Evolutionary conservation across 2,329 filamentous ascomycete genomes (phyloP).

Genomic region (Blastomyces emzantsi): DNA sequence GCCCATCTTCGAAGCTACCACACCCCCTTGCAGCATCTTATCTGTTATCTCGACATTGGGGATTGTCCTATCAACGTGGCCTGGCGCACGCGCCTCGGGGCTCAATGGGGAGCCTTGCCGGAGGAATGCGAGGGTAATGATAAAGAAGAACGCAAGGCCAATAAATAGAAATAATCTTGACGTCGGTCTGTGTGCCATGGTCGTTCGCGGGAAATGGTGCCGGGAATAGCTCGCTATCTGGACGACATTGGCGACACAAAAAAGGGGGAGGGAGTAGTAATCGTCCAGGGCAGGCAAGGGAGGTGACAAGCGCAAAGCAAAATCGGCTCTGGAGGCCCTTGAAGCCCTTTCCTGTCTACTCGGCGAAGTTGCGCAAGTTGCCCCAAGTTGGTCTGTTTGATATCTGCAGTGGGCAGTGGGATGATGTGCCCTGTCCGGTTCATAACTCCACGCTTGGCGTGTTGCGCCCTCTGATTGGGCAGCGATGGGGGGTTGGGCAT

Average conservation of each 20-base stretch:
- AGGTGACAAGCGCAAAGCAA: background rate
- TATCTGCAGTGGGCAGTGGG: too few species aligned
- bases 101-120: conserved; percentile 31
- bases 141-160: conserved; percentile 25
- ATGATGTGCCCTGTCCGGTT: too few species aligned
- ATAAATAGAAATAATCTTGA: conserved; percentile 31
- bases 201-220: background rate
- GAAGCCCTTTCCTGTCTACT: background rate
- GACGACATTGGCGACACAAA: background rate
- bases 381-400: too few species aligned
- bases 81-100: conserved; percentile 33
- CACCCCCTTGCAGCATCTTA: conserved; percentile 35
- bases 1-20: conserved; percentile 40
- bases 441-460: too few species aligned
- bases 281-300: background rate
- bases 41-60: conserved; percentile 21
- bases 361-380: background rate
- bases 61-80: conserved; percentile 29
- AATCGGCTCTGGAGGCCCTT: background rate
- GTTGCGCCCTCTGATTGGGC: too few species aligned
- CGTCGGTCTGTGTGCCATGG: conserved; percentile 32
- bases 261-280: background rate
- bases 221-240: background rate
- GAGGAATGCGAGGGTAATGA: conserved; percentile 33
- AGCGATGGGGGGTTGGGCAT: too few species aligned